Evolutionary conservation across 1,284 basidiomycete species (phyloP), one percentile per base, ranked within the genome.

Genomic region (Ustilago xerochloae): DNA sequence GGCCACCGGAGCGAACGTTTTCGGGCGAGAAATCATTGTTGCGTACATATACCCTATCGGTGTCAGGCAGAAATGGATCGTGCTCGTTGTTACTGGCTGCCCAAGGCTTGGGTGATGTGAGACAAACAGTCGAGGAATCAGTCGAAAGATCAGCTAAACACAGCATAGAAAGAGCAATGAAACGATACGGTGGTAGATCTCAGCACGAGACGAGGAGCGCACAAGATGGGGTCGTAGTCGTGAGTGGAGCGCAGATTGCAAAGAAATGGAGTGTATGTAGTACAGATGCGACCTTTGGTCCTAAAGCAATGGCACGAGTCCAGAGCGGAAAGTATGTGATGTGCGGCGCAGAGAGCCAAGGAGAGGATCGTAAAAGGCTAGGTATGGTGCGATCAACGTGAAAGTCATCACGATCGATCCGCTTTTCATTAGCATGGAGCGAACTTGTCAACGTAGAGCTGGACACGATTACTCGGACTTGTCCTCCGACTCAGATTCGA

Each of bases 1-100:
- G 69, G 69, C 69, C 69, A 72, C 59, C 57, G 63, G 60, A 51
- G 63, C 69, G 35, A 70, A 47, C 55, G 46, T 72, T 72, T 72
- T 72, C 69, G 63, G 59, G 48, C 55, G 69, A 63, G 52, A 66
- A 54, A 60, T n/a, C 12, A 16, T 3, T 3, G 12, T 51, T 68
- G 52, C 52, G 24, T 47, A 35, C 18, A 55, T 63, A 20, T 35
- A 46, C n/a, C 39, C 2, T 60, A 32, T 13, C 12, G 3, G 10
- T 39, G 36, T 18, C 15, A 2, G 36, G n/a, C n/a, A n/a, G n/a
- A n/a, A n/a, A n/a, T n/a, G n/a, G n/a, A n/a, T n/a, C n/a, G n/a
- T n/a, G n/a, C n/a, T n/a, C n/a, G n/a, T n/a, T n/a, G n/a, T n/a
- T n/a, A n/a, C n/a, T n/a, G n/a, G n/a, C n/a, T n/a, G n/a, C n/a